A percentile compares a stretch with the other conserved stretches of the same genome.
phyloP scores from a whole-genome alignment of 2,329 filamentous ascomycete species.

The Raffaelea arxii region DNA sequence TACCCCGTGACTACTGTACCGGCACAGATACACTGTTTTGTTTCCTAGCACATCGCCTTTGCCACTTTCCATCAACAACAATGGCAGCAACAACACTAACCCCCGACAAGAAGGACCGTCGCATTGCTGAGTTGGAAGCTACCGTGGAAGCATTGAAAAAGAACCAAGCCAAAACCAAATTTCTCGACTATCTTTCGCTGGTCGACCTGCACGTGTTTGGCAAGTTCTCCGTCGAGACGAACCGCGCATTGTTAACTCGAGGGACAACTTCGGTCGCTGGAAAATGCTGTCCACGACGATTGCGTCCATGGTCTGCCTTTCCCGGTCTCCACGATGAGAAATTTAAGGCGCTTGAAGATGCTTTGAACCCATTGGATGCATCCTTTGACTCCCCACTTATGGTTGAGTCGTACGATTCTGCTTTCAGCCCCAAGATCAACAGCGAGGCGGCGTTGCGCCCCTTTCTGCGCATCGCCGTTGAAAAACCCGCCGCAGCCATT shows the following conservation, averaged over 20 bases:
- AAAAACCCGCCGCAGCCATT: conserved; percentile 1
- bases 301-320: conserved; percentile 3
- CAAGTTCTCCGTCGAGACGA: not conserved
- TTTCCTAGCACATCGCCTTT: no score
- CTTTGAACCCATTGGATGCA: not conserved
- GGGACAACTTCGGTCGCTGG: not conserved
- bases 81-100: no score
- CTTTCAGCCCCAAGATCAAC: not conserved
- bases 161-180: not conserved
- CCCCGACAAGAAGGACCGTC: no score
- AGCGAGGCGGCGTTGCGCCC: not conserved
- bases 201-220: not conserved
- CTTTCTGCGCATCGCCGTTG: not conserved
- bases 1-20: no score
- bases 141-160: not conserved
- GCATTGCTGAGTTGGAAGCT: no score
- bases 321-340: not conserved
- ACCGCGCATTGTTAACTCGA: no score
- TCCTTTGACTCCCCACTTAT: not conserved
- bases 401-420: not conserved
- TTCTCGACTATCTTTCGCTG: not conserved
- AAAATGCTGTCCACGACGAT: not conserved
- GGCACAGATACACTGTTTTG: no score
- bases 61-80: no score
- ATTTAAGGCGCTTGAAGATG: not conserved